A percentile compares a stretch with the other conserved stretches of the same genome.
Conservation (phyloP, 495 filamentous ascomycete species). For the Penicillium turbatum region DNA sequence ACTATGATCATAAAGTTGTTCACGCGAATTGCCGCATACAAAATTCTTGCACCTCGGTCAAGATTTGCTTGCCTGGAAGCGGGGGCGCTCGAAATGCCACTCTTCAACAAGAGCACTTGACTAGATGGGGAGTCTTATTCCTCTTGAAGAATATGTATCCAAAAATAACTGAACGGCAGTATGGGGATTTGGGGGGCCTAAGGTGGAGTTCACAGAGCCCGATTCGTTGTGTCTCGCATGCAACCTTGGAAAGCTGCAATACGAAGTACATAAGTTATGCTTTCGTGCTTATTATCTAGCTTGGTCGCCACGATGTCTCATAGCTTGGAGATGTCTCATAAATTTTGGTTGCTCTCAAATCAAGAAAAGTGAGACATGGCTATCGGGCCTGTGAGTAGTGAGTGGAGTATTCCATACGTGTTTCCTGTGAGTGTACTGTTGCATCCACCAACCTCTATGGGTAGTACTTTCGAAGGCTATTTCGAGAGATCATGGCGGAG, state of each 20-base stretch:
- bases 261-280: too few relatives aligned
- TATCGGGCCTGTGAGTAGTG: neutral
- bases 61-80: too few relatives aligned
- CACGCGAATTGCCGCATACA: too few relatives aligned
- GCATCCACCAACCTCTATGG: neutral
- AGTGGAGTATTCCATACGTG: neutral
- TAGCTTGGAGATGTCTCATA: too few relatives aligned
- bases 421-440: neutral
- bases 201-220: neutral
- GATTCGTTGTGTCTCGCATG: neutral
- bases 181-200: neutral
- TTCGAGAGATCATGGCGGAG: neutral
- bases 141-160: neutral
- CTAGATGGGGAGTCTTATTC: neutral
- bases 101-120: too few relatives aligned
- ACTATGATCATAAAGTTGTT: too few relatives aligned
- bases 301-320: neutral
- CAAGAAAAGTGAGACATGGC: neutral
- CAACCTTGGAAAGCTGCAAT: too few relatives aligned
- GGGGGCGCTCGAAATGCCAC: too few relatives aligned
- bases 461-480: neutral
- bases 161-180: neutral
- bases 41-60: too few relatives aligned
- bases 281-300: too few relatives aligned
- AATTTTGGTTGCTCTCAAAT: too few relatives aligned